These are phyloP conservation scores for Blastomyces gilchristii DNA, from an alignment of 2,329 filamentous ascomycete genomes.

Conservation along the genomic window DNA sequence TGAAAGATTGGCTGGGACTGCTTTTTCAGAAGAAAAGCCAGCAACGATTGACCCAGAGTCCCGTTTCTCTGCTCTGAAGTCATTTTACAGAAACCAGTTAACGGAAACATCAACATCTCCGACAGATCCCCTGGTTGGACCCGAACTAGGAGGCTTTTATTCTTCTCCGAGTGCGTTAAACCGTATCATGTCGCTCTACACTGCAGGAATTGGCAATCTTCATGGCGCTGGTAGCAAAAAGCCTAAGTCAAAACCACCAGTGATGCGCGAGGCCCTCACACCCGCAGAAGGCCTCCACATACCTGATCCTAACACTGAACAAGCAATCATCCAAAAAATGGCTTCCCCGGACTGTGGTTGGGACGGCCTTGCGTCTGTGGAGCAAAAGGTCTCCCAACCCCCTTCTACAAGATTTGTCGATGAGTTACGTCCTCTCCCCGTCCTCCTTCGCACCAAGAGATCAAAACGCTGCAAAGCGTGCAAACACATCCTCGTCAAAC, in stretches of 20 bases:
- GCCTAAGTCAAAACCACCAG: constrained; percentile 54
- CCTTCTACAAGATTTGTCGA: constrained; percentile 52
- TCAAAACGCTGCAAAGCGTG: constrained; percentile 88
- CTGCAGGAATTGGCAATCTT: constrained; percentile 47
- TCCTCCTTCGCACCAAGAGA: constrained; percentile 78
- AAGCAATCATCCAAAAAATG: constrained; percentile 50
- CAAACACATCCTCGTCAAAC: constrained; percentile 89
- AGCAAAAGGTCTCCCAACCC: constrained; percentile 44
- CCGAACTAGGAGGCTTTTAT: constrained; percentile 39
- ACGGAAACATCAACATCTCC: constrained; percentile 49
- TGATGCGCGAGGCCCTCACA: constrained; percentile 70
- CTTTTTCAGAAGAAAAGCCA: constrained; percentile 27
- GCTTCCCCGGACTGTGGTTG: constrained; percentile 46
- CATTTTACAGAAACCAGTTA: constrained; percentile 75
- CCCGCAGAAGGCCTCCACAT: constrained; percentile 61
- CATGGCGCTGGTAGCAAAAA: constrained; percentile 48
- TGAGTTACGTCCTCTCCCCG: constrained; percentile 70
- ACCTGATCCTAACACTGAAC: constrained; percentile 50
- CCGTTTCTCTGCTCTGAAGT: constrained; percentile 60
- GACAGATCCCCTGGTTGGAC: constrained; percentile 42
- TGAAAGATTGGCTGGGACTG: constrained; percentile 17
- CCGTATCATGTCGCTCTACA: constrained; percentile 87
- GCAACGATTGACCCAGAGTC: constrained; percentile 51
- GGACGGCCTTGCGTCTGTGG: constrained; percentile 49
- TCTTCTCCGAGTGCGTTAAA: constrained; percentile 71